Conservation (phyloP, 108 stramenopile genomes). For the Cyclotella cryptica region DNA sequence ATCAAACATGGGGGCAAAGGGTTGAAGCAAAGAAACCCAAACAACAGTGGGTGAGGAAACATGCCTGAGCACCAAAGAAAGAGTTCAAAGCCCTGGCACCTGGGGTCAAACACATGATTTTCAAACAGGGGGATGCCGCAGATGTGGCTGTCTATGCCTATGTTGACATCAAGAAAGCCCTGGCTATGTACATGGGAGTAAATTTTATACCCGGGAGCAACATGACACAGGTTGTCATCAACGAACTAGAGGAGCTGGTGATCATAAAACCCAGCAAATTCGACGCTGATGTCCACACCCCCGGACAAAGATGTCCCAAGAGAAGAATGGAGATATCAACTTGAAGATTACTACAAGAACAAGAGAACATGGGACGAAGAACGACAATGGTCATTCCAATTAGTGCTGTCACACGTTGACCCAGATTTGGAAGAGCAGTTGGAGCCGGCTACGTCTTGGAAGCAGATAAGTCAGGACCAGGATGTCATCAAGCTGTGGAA, state of each 20-base stretch:
- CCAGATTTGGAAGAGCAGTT: not conserved
- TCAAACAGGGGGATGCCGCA: too few relatives aligned
- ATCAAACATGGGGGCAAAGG: not conserved
- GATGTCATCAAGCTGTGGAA: slow-evolving; percentile 8
- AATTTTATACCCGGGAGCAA: too few relatives aligned
- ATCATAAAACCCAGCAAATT: not conserved
- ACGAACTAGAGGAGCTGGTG: too few relatives aligned
- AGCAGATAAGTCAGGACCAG: not conserved
- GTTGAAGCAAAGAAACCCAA: not conserved
- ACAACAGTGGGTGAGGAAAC: not conserved
- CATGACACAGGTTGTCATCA: too few relatives aligned
- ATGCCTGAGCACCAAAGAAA: not conserved
- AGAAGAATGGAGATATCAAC: not conserved
- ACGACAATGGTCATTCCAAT: not conserved
- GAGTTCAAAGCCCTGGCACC: slow-evolving; percentile 94
- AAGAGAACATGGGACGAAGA: not conserved
- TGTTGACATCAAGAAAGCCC: too few relatives aligned
- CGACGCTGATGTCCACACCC: not conserved
- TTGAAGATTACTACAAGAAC: not conserved
- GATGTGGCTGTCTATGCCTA: too few relatives aligned
- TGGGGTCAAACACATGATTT: slow-evolving; percentile 93
- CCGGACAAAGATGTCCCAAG: not conserved
- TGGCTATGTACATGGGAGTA: too few relatives aligned
- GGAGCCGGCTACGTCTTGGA: not conserved
- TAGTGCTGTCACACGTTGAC: too few relatives aligned